Conservation (phyloP, 305 asterid species). For the Solanum hybrid region DNA sequence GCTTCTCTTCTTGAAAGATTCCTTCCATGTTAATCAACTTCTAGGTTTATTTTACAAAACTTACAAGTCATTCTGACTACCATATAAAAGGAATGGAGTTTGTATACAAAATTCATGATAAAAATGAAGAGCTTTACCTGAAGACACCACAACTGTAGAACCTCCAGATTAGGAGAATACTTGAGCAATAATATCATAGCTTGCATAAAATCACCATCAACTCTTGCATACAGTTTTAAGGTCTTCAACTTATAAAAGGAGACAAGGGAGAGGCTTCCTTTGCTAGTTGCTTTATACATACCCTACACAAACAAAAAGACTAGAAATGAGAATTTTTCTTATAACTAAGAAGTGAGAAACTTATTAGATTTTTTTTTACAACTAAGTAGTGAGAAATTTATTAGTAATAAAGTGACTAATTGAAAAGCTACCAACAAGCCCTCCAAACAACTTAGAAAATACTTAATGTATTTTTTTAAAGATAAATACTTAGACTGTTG, state of each 20-base stretch:
- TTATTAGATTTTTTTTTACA: not conserved
- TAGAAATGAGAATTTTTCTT: not conserved
- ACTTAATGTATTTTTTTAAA: not conserved
- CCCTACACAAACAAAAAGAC: not conserved
- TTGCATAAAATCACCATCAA: not conserved
- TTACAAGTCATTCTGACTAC: not conserved
- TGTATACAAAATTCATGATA: not conserved
- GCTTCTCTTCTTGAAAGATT: not conserved
- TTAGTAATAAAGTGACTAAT: not conserved
- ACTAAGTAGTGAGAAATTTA: not conserved
- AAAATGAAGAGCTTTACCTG: not conserved
- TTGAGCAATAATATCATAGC: constrained; percentile 2
- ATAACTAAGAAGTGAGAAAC: not conserved
- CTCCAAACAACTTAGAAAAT: not conserved
- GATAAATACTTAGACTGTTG: not conserved
- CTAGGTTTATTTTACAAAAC: not conserved
- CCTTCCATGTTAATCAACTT: not conserved
- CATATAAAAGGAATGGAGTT: not conserved
- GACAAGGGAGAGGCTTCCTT: not conserved
- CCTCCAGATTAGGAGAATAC: constrained; percentile 10
- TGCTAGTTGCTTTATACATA: not conserved
- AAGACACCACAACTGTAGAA: not conserved
- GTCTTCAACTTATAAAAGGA: constrained; percentile 7
- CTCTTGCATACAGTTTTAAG: not conserved
- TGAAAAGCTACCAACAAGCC: not conserved